Percentiles rank a stretch among this genome's conserved stretches.
phyloP scores from a whole-genome alignment of 108 stramenopile species.

The Epipyxis sp. region DNA sequence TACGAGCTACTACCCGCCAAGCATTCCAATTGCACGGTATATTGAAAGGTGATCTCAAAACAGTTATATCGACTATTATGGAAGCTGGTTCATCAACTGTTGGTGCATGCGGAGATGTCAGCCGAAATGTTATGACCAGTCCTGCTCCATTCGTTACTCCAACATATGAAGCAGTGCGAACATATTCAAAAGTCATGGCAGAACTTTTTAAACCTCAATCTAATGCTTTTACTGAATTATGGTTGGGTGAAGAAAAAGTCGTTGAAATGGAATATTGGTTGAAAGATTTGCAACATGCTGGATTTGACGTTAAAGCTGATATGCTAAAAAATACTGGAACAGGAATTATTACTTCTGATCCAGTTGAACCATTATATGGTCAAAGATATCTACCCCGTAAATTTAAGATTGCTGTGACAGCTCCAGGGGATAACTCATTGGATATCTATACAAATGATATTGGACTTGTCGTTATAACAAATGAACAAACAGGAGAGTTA shows the following conservation, averaged over 20 bases:
- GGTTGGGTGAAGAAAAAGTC: constrained; percentile 93
- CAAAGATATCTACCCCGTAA: constrained; percentile 92
- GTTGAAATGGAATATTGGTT: constrained; percentile 82
- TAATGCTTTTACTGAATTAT: constrained; percentile 84
- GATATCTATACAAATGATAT: constrained; percentile 98
- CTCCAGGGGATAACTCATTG: constrained; percentile 85
- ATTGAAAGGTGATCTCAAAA: constrained; percentile 87
- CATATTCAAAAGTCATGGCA: constrained; percentile 70
- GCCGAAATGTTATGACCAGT: constrained; percentile 89
- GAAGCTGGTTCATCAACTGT: constrained; percentile 89
- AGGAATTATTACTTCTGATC: constrained; percentile 71
- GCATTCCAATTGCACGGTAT: constrained; percentile 98
- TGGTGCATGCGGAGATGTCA: constrained; percentile 96
- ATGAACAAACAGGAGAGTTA: constrained; percentile 49
- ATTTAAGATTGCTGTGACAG: constrained; percentile 97
- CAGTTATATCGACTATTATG: constrained; percentile 90
- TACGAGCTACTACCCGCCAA: constrained; percentile 92
- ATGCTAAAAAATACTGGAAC: constrained; percentile 68
- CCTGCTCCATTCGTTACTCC: constrained; percentile 77
- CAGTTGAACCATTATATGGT: constrained; percentile 89
- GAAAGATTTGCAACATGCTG: constrained; percentile 23
- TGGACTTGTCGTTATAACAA: constrained; percentile 78
- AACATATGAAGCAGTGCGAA: constrained; percentile 70
- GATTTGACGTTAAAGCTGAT: constrained; percentile 35
- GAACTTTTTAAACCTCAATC: constrained; percentile 90